These are phyloP conservation scores for Blastocystis sp. DNA, from an alignment of 352 stramenopile species.

Conservation along the genomic window DNA sequence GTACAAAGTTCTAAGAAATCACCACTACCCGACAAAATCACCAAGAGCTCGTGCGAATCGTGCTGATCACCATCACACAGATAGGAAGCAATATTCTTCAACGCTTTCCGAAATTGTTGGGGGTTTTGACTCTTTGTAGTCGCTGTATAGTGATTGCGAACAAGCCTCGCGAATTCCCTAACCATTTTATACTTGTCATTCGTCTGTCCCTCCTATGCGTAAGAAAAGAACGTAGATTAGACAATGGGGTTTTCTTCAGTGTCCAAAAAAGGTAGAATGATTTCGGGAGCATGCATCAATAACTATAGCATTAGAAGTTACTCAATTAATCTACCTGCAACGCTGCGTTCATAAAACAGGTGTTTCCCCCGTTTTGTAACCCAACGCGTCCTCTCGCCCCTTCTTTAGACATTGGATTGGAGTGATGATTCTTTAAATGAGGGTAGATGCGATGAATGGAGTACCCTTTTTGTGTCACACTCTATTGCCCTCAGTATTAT, in stretches of 20 bases:
- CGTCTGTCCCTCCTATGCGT: constrained; percentile 1
- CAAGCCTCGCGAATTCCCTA: constrained; percentile 19
- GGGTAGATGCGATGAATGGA: no score
- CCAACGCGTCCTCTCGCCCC: background rate
- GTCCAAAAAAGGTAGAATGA: constrained; percentile 36
- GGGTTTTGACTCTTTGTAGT: constrained; percentile 10
- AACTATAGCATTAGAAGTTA: background rate
- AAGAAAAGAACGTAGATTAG: background rate
- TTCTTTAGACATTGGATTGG: constrained; percentile 30
- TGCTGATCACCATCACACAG: constrained; percentile 53
- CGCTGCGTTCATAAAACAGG: constrained; percentile 49
- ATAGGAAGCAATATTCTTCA: constrained; percentile 58
- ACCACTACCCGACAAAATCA: background rate
- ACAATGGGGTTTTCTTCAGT: constrained; percentile 31
- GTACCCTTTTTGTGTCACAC: no score
- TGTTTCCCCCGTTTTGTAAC: constrained; percentile 2
- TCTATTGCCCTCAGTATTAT: background rate
- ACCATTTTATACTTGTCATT: constrained; percentile 57
- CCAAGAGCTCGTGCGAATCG: constrained; percentile 44
- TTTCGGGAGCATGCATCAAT: constrained; percentile 8
- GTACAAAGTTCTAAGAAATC: constrained; percentile 55
- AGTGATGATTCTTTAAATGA: no score
- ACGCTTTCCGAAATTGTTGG: constrained; percentile 7
- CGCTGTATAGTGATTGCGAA: constrained; percentile 3
- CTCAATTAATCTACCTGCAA: background rate